phyloP scores from a whole-genome alignment of 192 early-diverging fungal genomes.

The Rhizoclosmatium sp. region DNA sequence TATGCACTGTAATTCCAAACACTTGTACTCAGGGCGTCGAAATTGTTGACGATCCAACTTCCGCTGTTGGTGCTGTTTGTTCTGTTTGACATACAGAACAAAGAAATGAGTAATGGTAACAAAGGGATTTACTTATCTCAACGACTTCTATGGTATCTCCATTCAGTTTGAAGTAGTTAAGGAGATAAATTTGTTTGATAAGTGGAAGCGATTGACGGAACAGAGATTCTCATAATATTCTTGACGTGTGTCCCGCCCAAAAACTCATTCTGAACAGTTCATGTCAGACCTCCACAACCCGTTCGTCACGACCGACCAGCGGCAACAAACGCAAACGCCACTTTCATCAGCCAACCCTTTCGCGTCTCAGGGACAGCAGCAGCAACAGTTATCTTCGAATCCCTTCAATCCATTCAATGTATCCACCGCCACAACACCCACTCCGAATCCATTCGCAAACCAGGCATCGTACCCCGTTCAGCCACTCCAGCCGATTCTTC shows the following conservation, averaged over 20 bases:
- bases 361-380: not conserved
- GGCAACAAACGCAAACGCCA: not conserved
- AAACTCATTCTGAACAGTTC: not conserved
- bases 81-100: too few species aligned
- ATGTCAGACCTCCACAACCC: not conserved
- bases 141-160: too few species aligned
- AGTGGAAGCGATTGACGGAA: not conserved
- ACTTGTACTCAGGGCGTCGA: too few species aligned
- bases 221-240: not conserved
- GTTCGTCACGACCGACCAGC: not conserved
- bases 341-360: not conserved
- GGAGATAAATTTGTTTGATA: too few species aligned
- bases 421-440: not conserved
- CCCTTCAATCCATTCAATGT: not conserved
- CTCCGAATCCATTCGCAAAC: slow-evolving; percentile 5
- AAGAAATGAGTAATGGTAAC: too few species aligned
- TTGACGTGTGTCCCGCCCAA: not conserved
- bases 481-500: too few species aligned
- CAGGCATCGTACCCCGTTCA: too few species aligned
- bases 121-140: too few species aligned
- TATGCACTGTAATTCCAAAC: too few species aligned
- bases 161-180: too few species aligned
- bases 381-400: not conserved
- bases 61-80: too few species aligned
- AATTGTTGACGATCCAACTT: too few species aligned